phyloP scores from a whole-genome alignment of 1,284 basidiomycete genomes.

The Xerocomus alliaceus region DNA sequence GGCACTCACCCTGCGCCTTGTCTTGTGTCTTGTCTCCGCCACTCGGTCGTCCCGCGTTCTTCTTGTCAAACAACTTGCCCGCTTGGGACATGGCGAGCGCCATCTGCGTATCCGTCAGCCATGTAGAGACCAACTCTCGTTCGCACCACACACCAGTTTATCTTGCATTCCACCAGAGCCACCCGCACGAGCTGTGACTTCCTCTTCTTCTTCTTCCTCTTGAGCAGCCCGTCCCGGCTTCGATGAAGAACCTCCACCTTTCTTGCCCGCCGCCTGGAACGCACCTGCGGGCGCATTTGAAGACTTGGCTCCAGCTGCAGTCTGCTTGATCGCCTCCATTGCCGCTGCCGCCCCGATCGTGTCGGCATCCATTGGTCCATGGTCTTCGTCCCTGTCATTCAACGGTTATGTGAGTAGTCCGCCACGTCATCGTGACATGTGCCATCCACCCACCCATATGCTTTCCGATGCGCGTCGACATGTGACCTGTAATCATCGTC shows the following conservation, averaged over 20 bases:
- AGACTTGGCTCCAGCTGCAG: conserved; percentile 13
- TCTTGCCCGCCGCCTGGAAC: conserved; percentile 14
- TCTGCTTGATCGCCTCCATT: conserved; percentile 41
- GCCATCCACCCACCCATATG: conserved; percentile 37
- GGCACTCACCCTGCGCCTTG: conserved; percentile 40
- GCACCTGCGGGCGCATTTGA: conserved; percentile 28
- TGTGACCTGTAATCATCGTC: conserved; percentile 26
- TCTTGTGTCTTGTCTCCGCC: conserved; percentile 17
- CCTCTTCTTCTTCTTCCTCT: conserved; percentile 18
- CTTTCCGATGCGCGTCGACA: conserved; percentile 38
- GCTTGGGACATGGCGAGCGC: conserved; percentile 42
- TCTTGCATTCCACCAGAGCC: conserved; percentile 36
- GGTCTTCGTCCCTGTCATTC: conserved; percentile 24
- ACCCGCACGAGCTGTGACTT: conserved; percentile 7
- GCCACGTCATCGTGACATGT: neutral
- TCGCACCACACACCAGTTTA: conserved; percentile 36
- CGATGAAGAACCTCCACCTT: conserved; percentile 4
- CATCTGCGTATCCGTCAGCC: conserved; percentile 29
- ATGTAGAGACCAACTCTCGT: no score
- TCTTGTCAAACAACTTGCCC: conserved; percentile 44
- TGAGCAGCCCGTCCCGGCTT: neutral
- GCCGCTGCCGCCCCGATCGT: conserved; percentile 40
- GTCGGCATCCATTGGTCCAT: conserved; percentile 39
- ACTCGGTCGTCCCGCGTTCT: conserved; percentile 33
- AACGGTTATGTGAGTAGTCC: neutral